Percentiles rank a stretch among this genome's conserved stretches.
These are phyloP conservation scores for Gillenia trifoliata DNA, from an alignment of 306 rosid genomes.

Conservation along the genomic window DNA sequence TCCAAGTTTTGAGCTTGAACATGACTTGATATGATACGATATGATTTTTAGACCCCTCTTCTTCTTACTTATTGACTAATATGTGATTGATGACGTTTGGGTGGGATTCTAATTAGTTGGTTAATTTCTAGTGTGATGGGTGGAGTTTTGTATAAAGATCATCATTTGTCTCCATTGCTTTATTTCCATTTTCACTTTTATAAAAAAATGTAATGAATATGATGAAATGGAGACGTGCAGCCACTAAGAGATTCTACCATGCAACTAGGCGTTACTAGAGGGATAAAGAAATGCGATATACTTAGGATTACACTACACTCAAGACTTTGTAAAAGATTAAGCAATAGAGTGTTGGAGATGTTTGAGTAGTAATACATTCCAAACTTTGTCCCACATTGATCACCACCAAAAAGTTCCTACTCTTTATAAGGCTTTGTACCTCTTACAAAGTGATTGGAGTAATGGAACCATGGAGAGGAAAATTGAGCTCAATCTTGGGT, in stretches of 20 bases:
- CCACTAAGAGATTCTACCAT: too few relatives aligned
- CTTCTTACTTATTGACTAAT: slow-evolving; percentile 28
- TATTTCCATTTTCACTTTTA: neutral
- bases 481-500: too few relatives aligned
- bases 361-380: too few relatives aligned
- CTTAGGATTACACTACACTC: neutral
- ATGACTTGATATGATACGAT: slow-evolving; percentile 37
- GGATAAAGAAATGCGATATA: neutral
- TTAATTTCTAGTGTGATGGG: slow-evolving; percentile 19
- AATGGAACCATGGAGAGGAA: too few relatives aligned
- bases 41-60: slow-evolving; percentile 21
- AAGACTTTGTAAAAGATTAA: too few relatives aligned
- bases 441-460: too few relatives aligned
- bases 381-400: too few relatives aligned
- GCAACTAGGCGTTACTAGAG: neutral
- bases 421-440: too few relatives aligned
- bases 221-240: neutral
- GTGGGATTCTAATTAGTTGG: slow-evolving; percentile 12
- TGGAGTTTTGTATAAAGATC: slow-evolving; percentile 37
- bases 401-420: too few relatives aligned
- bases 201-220: neutral
- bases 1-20: slow-evolving; percentile 63
- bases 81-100: slow-evolving; percentile 37
- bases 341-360: too few relatives aligned
- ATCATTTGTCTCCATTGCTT: slow-evolving; percentile 2